Evolutionary conservation across 768 basidiomycete species (phyloP).

Genomic region (Macrocybe gigantea): DNA sequence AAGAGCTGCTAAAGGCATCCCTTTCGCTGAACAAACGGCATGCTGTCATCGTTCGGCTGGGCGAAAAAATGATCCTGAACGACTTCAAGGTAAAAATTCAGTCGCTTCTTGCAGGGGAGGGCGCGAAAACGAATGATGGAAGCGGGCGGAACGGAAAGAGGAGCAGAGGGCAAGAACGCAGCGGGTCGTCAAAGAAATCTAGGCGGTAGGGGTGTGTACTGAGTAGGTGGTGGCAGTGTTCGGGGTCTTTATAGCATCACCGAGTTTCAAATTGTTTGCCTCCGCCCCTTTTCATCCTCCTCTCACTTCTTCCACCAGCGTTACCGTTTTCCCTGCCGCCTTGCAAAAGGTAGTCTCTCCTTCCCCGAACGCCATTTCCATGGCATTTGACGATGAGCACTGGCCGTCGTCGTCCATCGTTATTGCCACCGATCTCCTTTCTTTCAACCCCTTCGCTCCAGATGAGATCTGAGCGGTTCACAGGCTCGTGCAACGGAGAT

Average conservation of each 20-base stretch:
- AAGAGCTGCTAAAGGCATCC: constrained; percentile 34
- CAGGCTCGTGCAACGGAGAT: too few relatives aligned
- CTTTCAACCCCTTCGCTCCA: not conserved
- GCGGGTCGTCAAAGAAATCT: constrained; percentile 4
- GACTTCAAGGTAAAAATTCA: constrained; percentile 17
- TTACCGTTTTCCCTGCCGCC: too few relatives aligned
- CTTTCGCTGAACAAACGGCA: constrained; percentile 43
- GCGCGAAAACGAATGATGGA: not conserved
- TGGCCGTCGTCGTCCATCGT: constrained; percentile 1
- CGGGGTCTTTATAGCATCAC: constrained; percentile 4
- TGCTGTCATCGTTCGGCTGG: constrained; percentile 69
- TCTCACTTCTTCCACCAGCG: too few relatives aligned
- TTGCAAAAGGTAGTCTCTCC: not conserved
- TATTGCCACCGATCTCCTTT: constrained; percentile 4
- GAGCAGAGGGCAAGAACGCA: constrained; percentile 5
- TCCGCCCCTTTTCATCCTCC: not conserved
- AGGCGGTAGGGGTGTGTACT: constrained; percentile 1
- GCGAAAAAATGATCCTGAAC: constrained; percentile 69
- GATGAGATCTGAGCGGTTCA: too few relatives aligned
- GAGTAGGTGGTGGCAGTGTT: constrained; percentile 3
- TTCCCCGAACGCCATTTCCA: constrained; percentile 3
- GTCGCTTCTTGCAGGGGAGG: not conserved
- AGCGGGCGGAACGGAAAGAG: constrained; percentile 8
- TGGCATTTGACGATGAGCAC: constrained; percentile 9
- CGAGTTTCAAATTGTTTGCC: not conserved